Conservation (phyloP, 108 stramenopile species). For the Phaeodactylum tricornutum region DNA sequence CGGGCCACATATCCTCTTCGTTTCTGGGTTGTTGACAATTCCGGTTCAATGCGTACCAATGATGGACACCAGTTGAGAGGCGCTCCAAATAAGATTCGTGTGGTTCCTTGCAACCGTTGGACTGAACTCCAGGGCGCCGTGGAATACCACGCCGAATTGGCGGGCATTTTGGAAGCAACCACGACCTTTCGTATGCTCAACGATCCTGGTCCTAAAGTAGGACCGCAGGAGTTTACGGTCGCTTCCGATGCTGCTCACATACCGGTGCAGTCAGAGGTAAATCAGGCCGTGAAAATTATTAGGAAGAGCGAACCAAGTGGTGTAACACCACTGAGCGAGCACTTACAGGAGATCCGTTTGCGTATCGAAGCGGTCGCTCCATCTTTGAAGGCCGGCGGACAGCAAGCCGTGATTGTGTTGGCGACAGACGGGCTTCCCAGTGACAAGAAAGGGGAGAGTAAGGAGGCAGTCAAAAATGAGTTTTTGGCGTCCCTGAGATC, state of each 20-base stretch:
- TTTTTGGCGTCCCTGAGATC: conserved; percentile 23
- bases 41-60: conserved; percentile 45
- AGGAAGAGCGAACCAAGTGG: conserved; percentile 32
- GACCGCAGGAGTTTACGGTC: conserved; percentile 37
- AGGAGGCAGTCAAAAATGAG: conserved; percentile 12
- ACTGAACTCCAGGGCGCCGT: conserved; percentile 54
- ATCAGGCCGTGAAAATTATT: conserved; percentile 20
- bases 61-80: conserved; percentile 45
- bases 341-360: conserved; percentile 35
- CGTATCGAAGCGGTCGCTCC: conserved; percentile 23
- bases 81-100: conserved; percentile 10
- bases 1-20: conserved; percentile 4
- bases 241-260: conserved; percentile 30
- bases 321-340: conserved; percentile 45
- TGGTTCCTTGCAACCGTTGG: conserved; percentile 44
- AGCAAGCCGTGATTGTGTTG: conserved; percentile 54
- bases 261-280: conserved; percentile 20
- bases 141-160: conserved; percentile 53
- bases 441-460: conserved; percentile 12
- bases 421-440: conserved; percentile 66
- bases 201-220: conserved; percentile 20
- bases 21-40: conserved; percentile 55
- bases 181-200: conserved; percentile 57
- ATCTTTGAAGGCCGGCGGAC: conserved; percentile 28
- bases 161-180: conserved; percentile 36